Percentiles rank a stretch among this genome's conserved stretches.
phyloP scores from a whole-genome alignment of 768 basidiomycete genomes.

The Naganishia vishniacii region DNA sequence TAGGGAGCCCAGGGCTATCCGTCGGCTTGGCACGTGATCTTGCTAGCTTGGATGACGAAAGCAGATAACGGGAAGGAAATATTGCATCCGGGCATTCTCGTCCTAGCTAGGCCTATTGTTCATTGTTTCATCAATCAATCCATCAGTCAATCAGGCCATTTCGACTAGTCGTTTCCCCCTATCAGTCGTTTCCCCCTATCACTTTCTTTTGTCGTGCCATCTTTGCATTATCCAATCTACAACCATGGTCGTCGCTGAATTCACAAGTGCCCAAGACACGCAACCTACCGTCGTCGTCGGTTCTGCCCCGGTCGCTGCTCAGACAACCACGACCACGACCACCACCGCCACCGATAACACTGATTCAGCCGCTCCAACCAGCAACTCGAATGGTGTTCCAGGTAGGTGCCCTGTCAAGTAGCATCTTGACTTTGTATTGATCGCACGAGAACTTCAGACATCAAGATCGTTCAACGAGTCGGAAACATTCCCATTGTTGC shows the following conservation, averaged over 20 bases:
- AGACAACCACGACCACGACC: slow-evolving; percentile 2
- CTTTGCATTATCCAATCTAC: not conserved
- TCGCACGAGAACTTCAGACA: too few relatives aligned
- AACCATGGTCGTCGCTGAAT: slow-evolving; percentile 19
- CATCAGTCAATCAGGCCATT: too few relatives aligned
- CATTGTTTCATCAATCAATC: too few relatives aligned
- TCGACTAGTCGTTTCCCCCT: too few relatives aligned
- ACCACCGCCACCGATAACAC: slow-evolving; percentile 1
- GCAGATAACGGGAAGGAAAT: too few relatives aligned
- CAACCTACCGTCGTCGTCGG: slow-evolving; percentile 1
- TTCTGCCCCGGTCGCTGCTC: not conserved
- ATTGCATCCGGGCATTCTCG: too few relatives aligned
- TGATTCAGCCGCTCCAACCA: not conserved
- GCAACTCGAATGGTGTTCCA: not conserved
- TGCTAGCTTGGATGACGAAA: too few relatives aligned
- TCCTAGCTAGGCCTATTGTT: too few relatives aligned
- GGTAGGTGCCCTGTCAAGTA: not conserved
- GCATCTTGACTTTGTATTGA: too few relatives aligned
- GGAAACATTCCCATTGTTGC: slow-evolving; percentile 44
- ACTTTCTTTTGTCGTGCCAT: not conserved
- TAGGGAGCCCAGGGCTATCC: too few relatives aligned
- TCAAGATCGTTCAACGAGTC: slow-evolving; percentile 44
- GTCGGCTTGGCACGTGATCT: too few relatives aligned
- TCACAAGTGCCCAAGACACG: slow-evolving; percentile 3
- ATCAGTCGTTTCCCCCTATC: too few relatives aligned